Conservation (phyloP, 169 alveolate genomes). For the Eimeria maxima region DNA sequence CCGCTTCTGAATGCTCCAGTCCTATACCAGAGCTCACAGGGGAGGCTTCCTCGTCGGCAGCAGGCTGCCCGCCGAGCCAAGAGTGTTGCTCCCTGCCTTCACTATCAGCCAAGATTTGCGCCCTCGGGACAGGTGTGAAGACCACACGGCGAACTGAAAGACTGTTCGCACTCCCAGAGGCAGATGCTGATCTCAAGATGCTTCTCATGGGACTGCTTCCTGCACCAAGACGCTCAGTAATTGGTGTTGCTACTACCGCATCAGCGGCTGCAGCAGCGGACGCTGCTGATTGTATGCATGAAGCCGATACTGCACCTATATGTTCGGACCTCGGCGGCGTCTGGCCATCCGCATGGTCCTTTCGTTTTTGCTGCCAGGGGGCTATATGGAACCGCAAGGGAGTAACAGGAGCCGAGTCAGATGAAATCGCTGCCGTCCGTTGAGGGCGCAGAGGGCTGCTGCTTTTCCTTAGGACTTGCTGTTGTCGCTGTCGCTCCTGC, state of each 20-base stretch:
- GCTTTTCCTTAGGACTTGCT: constrained; percentile 8
- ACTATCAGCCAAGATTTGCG: background rate
- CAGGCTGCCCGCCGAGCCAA: constrained; percentile 8
- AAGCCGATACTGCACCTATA: constrained; percentile 2
- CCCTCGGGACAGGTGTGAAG: constrained; percentile 40
- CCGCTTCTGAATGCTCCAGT: background rate
- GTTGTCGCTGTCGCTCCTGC: constrained; percentile 7
- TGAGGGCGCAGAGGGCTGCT: constrained; percentile 30
- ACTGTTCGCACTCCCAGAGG: constrained; percentile 15
- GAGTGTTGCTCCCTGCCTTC: background rate
- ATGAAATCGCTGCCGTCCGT: background rate
- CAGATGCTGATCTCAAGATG: constrained; percentile 62
- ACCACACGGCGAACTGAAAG: constrained; percentile 53
- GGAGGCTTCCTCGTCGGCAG: background rate
- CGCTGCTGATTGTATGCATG: background rate
- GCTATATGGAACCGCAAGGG: constrained; percentile 26
- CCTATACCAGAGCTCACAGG: background rate
- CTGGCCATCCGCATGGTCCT: background rate
- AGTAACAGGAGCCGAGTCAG: constrained; percentile 42
- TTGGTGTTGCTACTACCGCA: constrained; percentile 16
- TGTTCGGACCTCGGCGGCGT: constrained; percentile 29
- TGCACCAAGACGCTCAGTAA: background rate
- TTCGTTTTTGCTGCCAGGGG: constrained; percentile 6
- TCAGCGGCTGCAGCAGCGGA: background rate
- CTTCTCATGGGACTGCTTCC: constrained; percentile 35